These are phyloP conservation scores for Cyanidioschyzon merolae DNA, from an alignment of 23 red algal species.

Conservation along the genomic window DNA sequence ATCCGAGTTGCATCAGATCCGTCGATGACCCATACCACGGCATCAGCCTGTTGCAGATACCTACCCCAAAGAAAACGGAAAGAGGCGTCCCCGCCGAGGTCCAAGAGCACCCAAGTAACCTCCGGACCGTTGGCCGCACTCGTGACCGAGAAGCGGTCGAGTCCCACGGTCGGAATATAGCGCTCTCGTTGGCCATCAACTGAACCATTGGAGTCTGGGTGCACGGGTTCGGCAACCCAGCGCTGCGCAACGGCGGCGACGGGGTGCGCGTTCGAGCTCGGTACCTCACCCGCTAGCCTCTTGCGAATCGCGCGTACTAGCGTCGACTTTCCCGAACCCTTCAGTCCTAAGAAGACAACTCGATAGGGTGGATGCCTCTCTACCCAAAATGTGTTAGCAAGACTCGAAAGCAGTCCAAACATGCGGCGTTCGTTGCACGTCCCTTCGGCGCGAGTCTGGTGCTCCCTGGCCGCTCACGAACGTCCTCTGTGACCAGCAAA, in stretches of 20 bases:
- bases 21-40: conserved; percentile 70
- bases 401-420: not conserved
- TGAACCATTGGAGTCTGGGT: not conserved
- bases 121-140: not conserved
- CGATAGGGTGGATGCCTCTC: not conserved
- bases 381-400: not conserved
- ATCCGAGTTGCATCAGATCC: conserved; percentile 19
- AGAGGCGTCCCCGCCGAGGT: conserved; percentile 53
- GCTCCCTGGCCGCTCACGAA: too few relatives aligned
- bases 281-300: not conserved
- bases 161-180: conserved; percentile 54
- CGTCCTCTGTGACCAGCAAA: too few relatives aligned
- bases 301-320: not conserved
- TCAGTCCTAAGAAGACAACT: not conserved
- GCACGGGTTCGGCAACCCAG: not conserved
- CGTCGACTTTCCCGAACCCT: not conserved
- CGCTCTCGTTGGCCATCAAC: not conserved
- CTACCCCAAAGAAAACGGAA: conserved; percentile 64
- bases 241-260: not conserved
- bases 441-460: too few relatives aligned
- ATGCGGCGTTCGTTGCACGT: not conserved
- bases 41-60: conserved; percentile 60
- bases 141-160: conserved; percentile 54
- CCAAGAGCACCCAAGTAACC: conserved; percentile 51
- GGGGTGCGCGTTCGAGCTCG: too few relatives aligned